Evolutionary conservation across 2,329 filamentous ascomycete genomes (phyloP).

Genomic region (Beauveria scarabaeidicola): DNA sequence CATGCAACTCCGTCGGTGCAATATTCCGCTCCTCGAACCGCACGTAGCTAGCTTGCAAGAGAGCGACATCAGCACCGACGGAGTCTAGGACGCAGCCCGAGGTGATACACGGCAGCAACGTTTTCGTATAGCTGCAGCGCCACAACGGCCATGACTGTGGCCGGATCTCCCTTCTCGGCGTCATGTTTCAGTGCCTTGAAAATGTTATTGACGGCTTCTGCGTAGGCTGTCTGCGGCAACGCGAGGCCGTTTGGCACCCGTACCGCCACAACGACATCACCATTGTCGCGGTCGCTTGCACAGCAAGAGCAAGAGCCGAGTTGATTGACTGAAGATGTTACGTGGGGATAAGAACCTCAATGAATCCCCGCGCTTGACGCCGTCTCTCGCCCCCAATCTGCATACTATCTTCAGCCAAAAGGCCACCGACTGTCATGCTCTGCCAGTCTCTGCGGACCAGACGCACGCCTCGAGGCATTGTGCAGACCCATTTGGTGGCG

Average conservation of each 20-base stretch:
- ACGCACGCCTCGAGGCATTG: not conserved
- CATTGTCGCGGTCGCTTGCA: not conserved
- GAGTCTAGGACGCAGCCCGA: not conserved
- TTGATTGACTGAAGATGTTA: constrained; percentile 11
- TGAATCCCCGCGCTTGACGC: constrained; percentile 15
- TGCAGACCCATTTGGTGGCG: not conserved
- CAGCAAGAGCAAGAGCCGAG: constrained; percentile 15
- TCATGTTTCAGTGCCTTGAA: not conserved
- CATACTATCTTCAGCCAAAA: constrained; percentile 11
- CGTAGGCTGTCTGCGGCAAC: not conserved
- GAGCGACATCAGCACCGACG: not conserved
- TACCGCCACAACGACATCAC: not conserved
- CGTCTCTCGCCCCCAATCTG: constrained; percentile 10
- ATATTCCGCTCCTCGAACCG: not conserved
- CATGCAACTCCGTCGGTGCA: too few relatives aligned
- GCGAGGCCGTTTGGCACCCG: not conserved
- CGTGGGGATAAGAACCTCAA: constrained; percentile 12
- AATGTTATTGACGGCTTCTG: not conserved
- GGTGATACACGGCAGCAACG: not conserved
- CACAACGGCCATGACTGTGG: not conserved
- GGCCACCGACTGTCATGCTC: not conserved
- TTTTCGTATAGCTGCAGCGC: not conserved
- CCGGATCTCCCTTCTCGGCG: not conserved
- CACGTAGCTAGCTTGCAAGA: not conserved
- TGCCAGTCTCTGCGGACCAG: not conserved